Evolutionary conservation across 768 basidiomycete genomes (phyloP), one percentile per base, ranked within the genome.

Genomic region (Hericium coralloides): DNA sequence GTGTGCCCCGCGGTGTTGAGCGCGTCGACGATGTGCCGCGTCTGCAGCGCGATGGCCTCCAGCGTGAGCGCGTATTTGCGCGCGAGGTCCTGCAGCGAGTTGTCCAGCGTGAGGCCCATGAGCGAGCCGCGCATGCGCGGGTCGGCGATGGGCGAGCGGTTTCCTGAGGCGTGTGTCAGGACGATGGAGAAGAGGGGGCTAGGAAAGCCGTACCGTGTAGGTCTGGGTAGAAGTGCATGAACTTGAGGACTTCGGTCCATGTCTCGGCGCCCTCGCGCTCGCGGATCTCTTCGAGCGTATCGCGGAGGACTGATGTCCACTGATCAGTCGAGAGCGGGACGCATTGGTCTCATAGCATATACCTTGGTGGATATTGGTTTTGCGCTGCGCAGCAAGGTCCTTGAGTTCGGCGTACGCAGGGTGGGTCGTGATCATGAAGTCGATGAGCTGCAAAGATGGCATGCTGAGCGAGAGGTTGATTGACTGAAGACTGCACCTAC

Each of bases 131-230:
- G 79, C 95, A 98, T 97, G 54, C 80, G 83, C n/a, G 91, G 79
- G 68, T 99, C 97, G 2, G 95, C 95, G 48, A 98, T 84, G 1
- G 97, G 97, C 1, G 95, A 98, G 59, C 97, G 80, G 70, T 99
- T 99, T 39, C 95, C 94, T 94, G 70, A 22, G 49, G 38, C 3
- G 31, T 8, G 43, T 18, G 25, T 37, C 26, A 49, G 49, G 38
- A 38, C 38, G 50, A 22, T 23, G 36, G 14, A 50, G 36, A 17
- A n/a, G 9, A 14, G 22, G 17, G 1, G 20, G 22, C 23, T 12
- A 17, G 31, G 5, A 18, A 26, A 36, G 22, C 48, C 70, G 39
- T 64, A 89, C 93, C 94, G 69, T 94, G 92, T 59, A 97, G 79
- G 68, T 99, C 95, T 0, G 95, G 95, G 71, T 98, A 99, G 66